Evolutionary conservation across 225 moss, liverwort and hornwort species (phyloP).

Genomic region (Asterella californica): DNA sequence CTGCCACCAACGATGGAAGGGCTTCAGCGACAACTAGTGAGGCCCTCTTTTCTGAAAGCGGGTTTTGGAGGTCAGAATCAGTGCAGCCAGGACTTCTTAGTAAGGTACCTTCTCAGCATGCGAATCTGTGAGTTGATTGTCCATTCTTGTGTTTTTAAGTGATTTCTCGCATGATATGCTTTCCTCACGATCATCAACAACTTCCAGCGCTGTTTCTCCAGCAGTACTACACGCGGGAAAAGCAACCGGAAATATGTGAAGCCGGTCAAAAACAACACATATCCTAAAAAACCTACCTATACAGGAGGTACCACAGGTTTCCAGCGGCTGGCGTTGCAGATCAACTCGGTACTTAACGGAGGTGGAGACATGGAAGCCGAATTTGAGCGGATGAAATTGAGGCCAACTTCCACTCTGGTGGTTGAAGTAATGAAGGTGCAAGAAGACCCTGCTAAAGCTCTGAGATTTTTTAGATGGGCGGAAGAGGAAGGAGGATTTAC

Average conservation of each 20-base stretch:
- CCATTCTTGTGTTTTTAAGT: neutral
- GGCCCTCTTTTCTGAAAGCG: neutral
- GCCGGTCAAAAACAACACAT: neutral
- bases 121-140: neutral
- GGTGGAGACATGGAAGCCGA: constrained; percentile 13
- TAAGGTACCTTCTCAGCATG: constrained; percentile 6
- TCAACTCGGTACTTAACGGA: constrained; percentile 7
- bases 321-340: constrained; percentile 19
- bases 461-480: constrained; percentile 57
- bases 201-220: constrained; percentile 19
- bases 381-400: constrained; percentile 17
- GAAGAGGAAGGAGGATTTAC: constrained; percentile 45
- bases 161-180: neutral
- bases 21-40: neutral
- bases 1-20: neutral
- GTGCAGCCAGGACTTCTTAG: neutral
- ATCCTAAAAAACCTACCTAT: constrained; percentile 13
- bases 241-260: constrained; percentile 1
- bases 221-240: constrained; percentile 10
- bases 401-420: constrained; percentile 48
- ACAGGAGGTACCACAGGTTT: constrained; percentile 17
- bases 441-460: constrained; percentile 35
- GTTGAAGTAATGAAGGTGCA: constrained; percentile 53
- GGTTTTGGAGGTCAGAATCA: neutral
- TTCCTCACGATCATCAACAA: constrained; percentile 6